Evolutionary conservation across 1,284 basidiomycete genomes (phyloP).

Genomic region (Meira nashicola): DNA sequence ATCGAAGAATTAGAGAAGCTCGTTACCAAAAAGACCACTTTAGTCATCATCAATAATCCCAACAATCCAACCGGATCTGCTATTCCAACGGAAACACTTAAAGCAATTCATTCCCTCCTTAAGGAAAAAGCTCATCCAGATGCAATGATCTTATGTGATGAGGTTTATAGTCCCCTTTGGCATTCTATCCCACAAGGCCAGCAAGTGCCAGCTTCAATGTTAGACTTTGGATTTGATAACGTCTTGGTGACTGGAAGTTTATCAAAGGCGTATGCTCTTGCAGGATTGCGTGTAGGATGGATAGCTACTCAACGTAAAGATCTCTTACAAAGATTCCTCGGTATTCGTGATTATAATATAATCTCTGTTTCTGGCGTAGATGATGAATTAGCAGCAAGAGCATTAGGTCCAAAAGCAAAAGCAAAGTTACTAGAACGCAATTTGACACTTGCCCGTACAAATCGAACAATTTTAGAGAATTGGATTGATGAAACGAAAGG

Average conservation of each 20-base stretch:
- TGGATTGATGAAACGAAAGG: constrained; percentile 7
- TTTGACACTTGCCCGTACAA: constrained; percentile 7
- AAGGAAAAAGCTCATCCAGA: constrained; percentile 6
- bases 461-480: neutral
- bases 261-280: constrained; percentile 12
- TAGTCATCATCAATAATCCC: constrained; percentile 17
- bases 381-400: constrained; percentile 12
- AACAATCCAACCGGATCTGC: constrained; percentile 13
- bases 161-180: constrained; percentile 13
- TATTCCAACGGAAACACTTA: constrained; percentile 2
- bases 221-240: constrained; percentile 7
- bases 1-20: constrained; percentile 7
- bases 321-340: constrained; percentile 5
- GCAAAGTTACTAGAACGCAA: constrained; percentile 8
- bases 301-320: constrained; percentile 11
- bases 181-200: constrained; percentile 8
- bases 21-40: constrained; percentile 5
- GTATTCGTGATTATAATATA: constrained; percentile 12
- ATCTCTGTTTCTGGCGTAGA: constrained; percentile 12
- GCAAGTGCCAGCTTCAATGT: constrained; percentile 6
- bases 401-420: constrained; percentile 6
- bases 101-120: neutral
- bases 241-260: constrained; percentile 15
- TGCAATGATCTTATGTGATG: constrained; percentile 13
- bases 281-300: constrained; percentile 15